Base-by-base conservation (phyloP, 306 rosid species). In the Dicorynia guianensis region DNA sequence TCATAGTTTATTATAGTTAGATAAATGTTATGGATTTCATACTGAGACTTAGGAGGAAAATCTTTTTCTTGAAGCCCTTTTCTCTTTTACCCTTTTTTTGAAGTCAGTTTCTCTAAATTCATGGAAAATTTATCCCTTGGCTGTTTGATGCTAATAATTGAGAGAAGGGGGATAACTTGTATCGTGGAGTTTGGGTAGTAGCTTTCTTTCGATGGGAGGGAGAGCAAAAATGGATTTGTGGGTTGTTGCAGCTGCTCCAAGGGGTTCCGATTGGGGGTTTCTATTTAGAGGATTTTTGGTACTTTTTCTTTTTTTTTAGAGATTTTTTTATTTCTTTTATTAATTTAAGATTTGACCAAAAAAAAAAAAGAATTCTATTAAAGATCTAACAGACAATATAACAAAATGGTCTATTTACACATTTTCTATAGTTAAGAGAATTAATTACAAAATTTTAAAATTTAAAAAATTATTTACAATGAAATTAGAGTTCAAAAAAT, bases 191-290 rank as follows among this genome's bases (percentile, higher is more conserved):
- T 79, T 5, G 39, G 79, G 33, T 84, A 75, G 85, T 85, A 60
- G 65, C 5, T 35, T 40, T 77, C 63, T 69, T 15, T 67, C 67
- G 48, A 63, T 74, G 62, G 53, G 71, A 79, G 56, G 82, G 81
- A 74, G 76, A 76, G 80, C 46, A 53, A 82, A 66, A 67, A 93
- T 93, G 98, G 97, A 90, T 74, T 78, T 93, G 25, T 93, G 93
- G 97, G 85, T 93, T 68, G 91, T 84, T 83, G 95, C 88, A 63
- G 96, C 87, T 7, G 93, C 90, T 47, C 84, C 95, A 11, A 93
- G 96, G 69, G 93, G n/a, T n/a, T n/a, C n/a, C n/a, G n/a, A n/a
- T n/a, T n/a, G n/a, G n/a, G n/a, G n/a, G n/a, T n/a, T n/a, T n/a
- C n/a, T n/a, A n/a, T n/a, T n/a, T n/a, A n/a, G n/a, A n/a, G n/a